Evolutionary conservation across 371 early-diverging fungal genomes (phyloP).

Genomic region (Blastocladiella emersonii): DNA sequence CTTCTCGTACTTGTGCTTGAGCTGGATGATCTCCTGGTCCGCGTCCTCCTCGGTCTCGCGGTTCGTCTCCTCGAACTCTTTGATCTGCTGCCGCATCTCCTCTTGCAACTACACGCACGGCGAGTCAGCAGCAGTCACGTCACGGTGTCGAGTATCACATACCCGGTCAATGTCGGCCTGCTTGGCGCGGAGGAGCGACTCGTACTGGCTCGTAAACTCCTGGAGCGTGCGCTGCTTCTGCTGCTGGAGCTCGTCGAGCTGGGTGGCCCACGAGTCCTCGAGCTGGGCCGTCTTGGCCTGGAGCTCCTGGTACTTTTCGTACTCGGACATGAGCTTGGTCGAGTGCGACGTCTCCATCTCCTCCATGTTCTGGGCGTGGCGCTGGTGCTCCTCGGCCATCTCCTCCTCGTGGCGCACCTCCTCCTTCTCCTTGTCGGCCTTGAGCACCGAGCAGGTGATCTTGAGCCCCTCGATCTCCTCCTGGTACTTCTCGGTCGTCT

Average conservation of each 20-base stretch:
- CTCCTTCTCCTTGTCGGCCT: slow-evolving; percentile 39
- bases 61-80: slow-evolving; percentile 33
- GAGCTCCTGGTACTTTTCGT: slow-evolving; percentile 37
- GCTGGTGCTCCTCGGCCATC: slow-evolving; percentile 14
- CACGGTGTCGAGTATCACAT: neutral
- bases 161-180: slow-evolving; percentile 33
- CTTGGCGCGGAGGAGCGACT: slow-evolving; percentile 20
- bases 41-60: slow-evolving; percentile 40
- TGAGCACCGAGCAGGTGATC: slow-evolving; percentile 23
- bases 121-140: neutral
- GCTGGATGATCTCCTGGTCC: slow-evolving; percentile 25
- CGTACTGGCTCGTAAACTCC: slow-evolving; percentile 24
- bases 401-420: slow-evolving; percentile 32
- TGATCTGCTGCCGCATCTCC: slow-evolving; percentile 23
- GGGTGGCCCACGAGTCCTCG: slow-evolving; percentile 31
- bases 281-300: slow-evolving; percentile 25
- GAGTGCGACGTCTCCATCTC: slow-evolving; percentile 30
- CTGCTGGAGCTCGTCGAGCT: slow-evolving; percentile 25
- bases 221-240: slow-evolving; percentile 23
- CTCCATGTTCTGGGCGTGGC: slow-evolving; percentile 23
- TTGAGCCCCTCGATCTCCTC: slow-evolving; percentile 38
- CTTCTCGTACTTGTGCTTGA: slow-evolving; percentile 26
- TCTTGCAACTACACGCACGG: slow-evolving; percentile 29
- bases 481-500: slow-evolving; percentile 29
- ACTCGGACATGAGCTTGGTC: slow-evolving; percentile 34